These are phyloP conservation scores for Fusarium gaditjirri DNA, from an alignment of 2,329 filamentous ascomycete species.

Conservation along the genomic window DNA sequence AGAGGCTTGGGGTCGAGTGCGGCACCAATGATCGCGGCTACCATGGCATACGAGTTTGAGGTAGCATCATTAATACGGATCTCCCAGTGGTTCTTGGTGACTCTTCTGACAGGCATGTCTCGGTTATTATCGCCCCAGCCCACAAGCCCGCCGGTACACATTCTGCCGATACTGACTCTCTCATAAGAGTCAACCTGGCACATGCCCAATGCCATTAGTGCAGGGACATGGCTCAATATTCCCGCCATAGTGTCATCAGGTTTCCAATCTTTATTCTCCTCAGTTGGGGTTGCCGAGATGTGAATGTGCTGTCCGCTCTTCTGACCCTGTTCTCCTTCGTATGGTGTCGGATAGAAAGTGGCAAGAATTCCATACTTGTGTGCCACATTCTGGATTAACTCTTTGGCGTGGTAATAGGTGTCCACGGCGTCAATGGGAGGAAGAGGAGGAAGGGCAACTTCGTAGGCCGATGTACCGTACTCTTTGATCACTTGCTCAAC, in stretches of 20 bases:
- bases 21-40: not conserved
- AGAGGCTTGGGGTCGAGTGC: not conserved
- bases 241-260: not conserved
- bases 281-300: not conserved
- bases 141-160: not conserved
- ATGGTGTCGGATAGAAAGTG: conserved; percentile 13
- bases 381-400: not conserved
- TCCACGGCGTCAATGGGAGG: conserved; percentile 2
- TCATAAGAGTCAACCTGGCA: conserved; percentile 11
- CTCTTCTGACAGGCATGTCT: conserved; percentile 12
- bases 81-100: conserved; percentile 9
- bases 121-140: conserved; percentile 17
- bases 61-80: conserved; percentile 2
- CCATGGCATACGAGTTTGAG: conserved; percentile 9
- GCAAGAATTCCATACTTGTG: not conserved
- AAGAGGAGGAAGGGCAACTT: conserved; percentile 1
- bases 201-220: not conserved
- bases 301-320: conserved; percentile 17
- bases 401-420: not conserved
- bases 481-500: conserved; percentile 12
- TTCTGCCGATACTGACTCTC: not conserved
- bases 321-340: not conserved
- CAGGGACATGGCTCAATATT: not conserved
- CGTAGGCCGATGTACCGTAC: conserved; percentile 5
- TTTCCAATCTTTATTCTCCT: not conserved